A percentile compares a stretch with the other conserved stretches of the same genome.
Evolutionary conservation across 2,329 filamentous ascomycete species (phyloP).

Genomic region (Verticillium zaregamsianum): DNA sequence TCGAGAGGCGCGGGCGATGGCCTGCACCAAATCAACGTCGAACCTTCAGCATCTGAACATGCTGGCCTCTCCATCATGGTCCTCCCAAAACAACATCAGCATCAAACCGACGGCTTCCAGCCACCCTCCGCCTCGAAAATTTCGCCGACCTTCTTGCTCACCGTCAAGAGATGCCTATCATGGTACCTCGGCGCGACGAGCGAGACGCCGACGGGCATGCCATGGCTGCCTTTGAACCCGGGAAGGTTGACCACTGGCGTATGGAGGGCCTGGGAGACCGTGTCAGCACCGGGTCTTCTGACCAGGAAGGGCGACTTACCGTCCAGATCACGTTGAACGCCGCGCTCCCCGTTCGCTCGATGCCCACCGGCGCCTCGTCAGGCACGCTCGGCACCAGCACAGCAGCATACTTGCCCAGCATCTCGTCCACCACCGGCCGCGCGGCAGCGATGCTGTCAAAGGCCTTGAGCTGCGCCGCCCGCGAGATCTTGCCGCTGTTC

Average conservation of each 20-base stretch:
- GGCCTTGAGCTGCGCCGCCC: slow-evolving; percentile 45
- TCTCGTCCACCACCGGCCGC: slow-evolving; percentile 45
- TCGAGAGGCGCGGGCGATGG: no score
- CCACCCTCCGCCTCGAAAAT: slow-evolving; percentile 29
- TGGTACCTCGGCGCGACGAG: slow-evolving; percentile 43
- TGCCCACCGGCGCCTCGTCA: slow-evolving; percentile 52
- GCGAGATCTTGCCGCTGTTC: slow-evolving; percentile 36
- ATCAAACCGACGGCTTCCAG: slow-evolving; percentile 16
- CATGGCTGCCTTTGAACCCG: slow-evolving; percentile 49
- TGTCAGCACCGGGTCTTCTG: slow-evolving; percentile 8
- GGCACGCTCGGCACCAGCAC: slow-evolving; percentile 53
- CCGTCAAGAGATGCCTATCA: slow-evolving; percentile 39
- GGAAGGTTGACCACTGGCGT: slow-evolving; percentile 61
- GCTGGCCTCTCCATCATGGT: no score
- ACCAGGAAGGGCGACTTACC: slow-evolving; percentile 26
- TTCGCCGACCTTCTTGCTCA: slow-evolving; percentile 31
- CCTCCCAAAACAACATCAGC: background rate
- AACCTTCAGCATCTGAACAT: no score
- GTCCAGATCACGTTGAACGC: slow-evolving; percentile 50
- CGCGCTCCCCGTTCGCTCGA: slow-evolving; percentile 48
- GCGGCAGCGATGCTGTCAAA: slow-evolving; percentile 47
- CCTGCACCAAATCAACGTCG: no score
- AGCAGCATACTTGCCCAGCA: slow-evolving; percentile 44
- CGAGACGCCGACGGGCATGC: slow-evolving; percentile 56
- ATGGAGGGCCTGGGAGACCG: slow-evolving; percentile 45